Conservation (phyloP, 768 basidiomycete species). For the Lenzites betulinus region DNA sequence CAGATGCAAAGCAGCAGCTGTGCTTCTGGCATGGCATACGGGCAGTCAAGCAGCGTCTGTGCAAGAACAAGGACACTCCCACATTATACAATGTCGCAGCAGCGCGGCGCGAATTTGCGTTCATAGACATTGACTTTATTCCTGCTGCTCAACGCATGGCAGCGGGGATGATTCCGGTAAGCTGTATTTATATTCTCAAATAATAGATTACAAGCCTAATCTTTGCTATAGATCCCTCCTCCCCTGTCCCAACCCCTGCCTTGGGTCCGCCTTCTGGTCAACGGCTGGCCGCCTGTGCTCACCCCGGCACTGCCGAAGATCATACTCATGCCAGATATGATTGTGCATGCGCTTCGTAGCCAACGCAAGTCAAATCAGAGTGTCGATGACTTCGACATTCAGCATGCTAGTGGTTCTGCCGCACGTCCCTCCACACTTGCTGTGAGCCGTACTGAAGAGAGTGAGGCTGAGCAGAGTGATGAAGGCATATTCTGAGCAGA, state of each 20-base stretch:
- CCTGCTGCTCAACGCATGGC: background rate
- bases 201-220: too few relatives aligned
- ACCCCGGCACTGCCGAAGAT: background rate
- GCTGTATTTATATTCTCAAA: too few relatives aligned
- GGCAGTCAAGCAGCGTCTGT: background rate
- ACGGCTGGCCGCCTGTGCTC: background rate
- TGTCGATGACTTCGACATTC: background rate
- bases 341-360: background rate
- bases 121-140: background rate
- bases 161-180: too few relatives aligned
- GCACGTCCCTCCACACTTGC: too few relatives aligned
- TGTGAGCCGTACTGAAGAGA: too few relatives aligned
- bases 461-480: too few relatives aligned
- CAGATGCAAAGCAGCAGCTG: conserved; percentile 37
- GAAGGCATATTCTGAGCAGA: background rate
- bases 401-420: too few relatives aligned
- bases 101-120: background rate
- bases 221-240: background rate
- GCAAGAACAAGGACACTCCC: background rate
- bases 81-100: background rate
- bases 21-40: background rate
- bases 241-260: background rate
- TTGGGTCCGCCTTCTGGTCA: background rate
- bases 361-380: background rate
- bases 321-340: background rate